These are phyloP conservation scores for Spirogloea muscicola DNA, from an alignment of 139 green algal genomes.

Conservation along the genomic window DNA sequence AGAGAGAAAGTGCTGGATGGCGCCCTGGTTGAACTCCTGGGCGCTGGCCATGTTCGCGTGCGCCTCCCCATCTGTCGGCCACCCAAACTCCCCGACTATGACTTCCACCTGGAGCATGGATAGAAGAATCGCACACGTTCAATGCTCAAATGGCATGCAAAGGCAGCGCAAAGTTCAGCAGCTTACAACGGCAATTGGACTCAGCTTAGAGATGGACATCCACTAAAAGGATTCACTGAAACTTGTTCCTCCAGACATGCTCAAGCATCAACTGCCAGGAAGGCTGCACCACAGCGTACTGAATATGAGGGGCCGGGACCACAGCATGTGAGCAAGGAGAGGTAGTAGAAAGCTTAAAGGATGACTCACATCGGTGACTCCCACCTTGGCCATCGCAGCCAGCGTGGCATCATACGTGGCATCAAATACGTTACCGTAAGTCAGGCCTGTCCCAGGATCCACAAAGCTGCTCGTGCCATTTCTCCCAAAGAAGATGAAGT, in stretches of 20 bases:
- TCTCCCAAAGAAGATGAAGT: constrained; percentile 9
- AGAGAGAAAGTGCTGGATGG: neutral
- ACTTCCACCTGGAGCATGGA: constrained; percentile 12
- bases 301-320: no score
- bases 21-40: constrained; percentile 9
- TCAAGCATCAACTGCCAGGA: no score
- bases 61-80: constrained; percentile 17
- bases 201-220: no score
- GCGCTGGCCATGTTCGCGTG: constrained; percentile 5
- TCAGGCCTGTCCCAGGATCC: neutral
- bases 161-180: no score
- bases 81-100: constrained; percentile 19
- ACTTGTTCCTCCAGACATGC: no score
- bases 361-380: constrained; percentile 3
- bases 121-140: neutral
- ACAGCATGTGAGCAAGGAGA: no score
- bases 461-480: neutral
- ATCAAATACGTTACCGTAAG: constrained; percentile 32
- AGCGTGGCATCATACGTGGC: neutral
- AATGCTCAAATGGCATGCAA: no score
- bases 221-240: no score
- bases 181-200: no score
- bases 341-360: neutral
- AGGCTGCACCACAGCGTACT: no score
- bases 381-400: neutral